These are phyloP conservation scores for Boletus reticuloceps DNA, from an alignment of 768 basidiomycete genomes.

Conservation along the genomic window DNA sequence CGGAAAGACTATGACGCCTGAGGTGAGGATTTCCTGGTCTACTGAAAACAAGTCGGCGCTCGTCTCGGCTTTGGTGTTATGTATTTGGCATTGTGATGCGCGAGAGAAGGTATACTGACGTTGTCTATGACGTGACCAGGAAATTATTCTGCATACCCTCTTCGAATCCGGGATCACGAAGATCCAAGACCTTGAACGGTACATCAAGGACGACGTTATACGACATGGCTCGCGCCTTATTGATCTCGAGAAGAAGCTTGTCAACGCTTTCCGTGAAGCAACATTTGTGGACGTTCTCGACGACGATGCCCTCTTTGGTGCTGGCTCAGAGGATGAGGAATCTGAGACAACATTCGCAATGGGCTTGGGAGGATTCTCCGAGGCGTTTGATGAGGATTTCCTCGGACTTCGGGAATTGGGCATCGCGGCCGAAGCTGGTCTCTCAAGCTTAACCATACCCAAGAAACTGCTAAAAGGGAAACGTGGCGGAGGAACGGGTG, in stretches of 20 bases:
- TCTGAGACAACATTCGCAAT: slow-evolving; percentile 65
- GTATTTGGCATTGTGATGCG: neutral
- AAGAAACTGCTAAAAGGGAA: slow-evolving; percentile 72
- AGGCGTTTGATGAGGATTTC: slow-evolving; percentile 89
- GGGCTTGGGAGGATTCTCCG: slow-evolving; percentile 79
- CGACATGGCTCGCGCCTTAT: slow-evolving; percentile 72
- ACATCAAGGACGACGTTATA: slow-evolving; percentile 86
- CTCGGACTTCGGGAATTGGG: slow-evolving; percentile 85
- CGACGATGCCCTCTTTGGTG: slow-evolving; percentile 48
- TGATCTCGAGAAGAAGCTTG: slow-evolving; percentile 86
- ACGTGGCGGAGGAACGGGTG: slow-evolving; percentile 39
- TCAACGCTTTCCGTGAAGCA: slow-evolving; percentile 77
- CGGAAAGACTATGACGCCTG: slow-evolving; percentile 73
- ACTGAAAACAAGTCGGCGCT: neutral
- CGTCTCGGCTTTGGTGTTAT: neutral
- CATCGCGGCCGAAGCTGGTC: slow-evolving; percentile 80
- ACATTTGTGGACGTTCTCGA: slow-evolving; percentile 45
- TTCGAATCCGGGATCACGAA: slow-evolving; percentile 85
- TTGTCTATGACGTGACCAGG: slow-evolving; percentile 44
- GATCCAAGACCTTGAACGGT: slow-evolving; percentile 77
- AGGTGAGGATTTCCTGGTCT: slow-evolving; percentile 49
- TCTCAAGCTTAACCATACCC: slow-evolving; percentile 76
- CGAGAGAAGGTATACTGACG: slow-evolving; percentile 3
- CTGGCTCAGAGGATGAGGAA: slow-evolving; percentile 55
- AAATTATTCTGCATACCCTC: slow-evolving; percentile 89